Evolutionary conservation across 768 basidiomycete species (phyloP).

Genomic region (Termitomyces sp.): DNA sequence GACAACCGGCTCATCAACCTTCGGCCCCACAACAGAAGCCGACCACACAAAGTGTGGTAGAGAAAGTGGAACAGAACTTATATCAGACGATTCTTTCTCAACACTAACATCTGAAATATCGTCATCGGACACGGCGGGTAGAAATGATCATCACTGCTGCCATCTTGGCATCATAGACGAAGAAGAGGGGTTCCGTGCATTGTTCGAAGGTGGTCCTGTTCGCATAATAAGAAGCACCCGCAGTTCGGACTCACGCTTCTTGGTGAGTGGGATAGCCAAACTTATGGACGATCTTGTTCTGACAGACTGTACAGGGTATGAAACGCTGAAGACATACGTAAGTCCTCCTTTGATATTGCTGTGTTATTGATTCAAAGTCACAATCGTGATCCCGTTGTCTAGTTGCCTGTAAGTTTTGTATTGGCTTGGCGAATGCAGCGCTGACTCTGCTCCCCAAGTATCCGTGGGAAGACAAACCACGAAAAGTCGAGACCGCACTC

Average conservation of each 20-base stretch:
- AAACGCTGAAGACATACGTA: conserved; percentile 40
- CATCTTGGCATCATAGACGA: conserved; percentile 44
- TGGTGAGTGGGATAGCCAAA: conserved; percentile 29
- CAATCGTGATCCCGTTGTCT: conserved; percentile 15
- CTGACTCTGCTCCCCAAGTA: conserved; percentile 42
- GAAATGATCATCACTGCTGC: too few species aligned
- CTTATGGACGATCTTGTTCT: conserved; percentile 3
- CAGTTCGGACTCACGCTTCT: conserved; percentile 94
- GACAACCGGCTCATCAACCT: too few species aligned
- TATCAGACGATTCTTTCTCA: too few species aligned
- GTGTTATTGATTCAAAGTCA: background rate
- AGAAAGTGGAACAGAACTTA: too few species aligned
- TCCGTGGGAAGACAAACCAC: conserved; percentile 70
- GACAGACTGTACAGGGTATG: conserved; percentile 28
- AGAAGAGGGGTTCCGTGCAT: conserved; percentile 84
- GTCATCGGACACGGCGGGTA: too few species aligned
- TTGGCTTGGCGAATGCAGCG: conserved; percentile 14
- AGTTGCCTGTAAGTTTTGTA: conserved; percentile 42
- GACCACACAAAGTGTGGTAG: too few species aligned
- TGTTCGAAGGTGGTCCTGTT: conserved; percentile 91
- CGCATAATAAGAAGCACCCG: conserved; percentile 80
- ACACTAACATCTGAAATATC: too few species aligned
- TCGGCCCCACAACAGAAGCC: too few species aligned
- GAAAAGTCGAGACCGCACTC: conserved; percentile 63
- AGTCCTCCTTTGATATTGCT: conserved; percentile 17